phyloP scores from a whole-genome alignment of 1,139 yeast genomes.

The Geotrichum restrictum region DNA sequence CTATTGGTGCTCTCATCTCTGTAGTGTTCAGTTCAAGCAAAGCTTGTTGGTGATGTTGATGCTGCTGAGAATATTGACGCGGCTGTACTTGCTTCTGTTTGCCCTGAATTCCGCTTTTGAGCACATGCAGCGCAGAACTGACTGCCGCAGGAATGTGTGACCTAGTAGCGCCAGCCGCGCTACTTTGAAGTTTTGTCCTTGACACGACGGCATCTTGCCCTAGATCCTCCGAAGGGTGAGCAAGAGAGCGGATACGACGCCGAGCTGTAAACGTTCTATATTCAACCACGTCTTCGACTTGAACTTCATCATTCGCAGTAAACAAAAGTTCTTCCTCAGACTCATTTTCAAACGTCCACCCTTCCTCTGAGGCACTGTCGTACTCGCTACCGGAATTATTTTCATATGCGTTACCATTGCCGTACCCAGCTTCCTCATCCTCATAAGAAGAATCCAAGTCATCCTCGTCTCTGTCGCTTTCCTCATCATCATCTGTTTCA shows the following conservation, averaged over 20 bases:
- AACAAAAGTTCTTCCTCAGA: neutral
- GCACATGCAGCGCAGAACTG: neutral
- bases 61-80: constrained; percentile 4
- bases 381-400: neutral
- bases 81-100: constrained; percentile 3
- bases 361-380: neutral
- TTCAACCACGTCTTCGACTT: constrained; percentile 7
- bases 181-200: neutral
- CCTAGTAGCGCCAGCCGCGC: neutral
- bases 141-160: neutral
- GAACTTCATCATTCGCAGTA: neutral
- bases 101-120: neutral
- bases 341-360: constrained; percentile 10
- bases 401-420: neutral
- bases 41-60: neutral
- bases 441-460: constrained; percentile 3
- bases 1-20: neutral
- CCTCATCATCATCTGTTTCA: neutral
- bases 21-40: neutral
- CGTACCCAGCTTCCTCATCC: neutral
- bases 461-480: constrained; percentile 4
- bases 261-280: constrained; percentile 14
- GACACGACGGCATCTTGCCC: neutral
- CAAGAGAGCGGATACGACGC: neutral
- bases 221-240: neutral